Base-by-base conservation (phyloP, 2,329 filamentous ascomycete genomes). In the Biscogniauxia mediterranea region DNA sequence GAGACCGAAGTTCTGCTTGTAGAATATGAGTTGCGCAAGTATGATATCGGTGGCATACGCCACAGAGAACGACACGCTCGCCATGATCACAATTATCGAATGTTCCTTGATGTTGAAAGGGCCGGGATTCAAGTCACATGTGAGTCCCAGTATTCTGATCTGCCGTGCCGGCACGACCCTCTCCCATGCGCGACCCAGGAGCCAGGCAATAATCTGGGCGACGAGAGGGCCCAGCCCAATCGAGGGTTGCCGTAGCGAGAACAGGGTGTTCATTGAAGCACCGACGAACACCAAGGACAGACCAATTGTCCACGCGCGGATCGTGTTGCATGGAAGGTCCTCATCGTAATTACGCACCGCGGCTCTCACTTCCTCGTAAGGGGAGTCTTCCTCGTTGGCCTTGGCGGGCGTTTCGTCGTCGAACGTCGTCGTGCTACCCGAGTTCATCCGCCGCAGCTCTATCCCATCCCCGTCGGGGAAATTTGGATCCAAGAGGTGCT, bases 41-140 rank as follows among this genome's bases (percentile, higher is more conserved):
- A 93, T 83, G 28, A 91, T 88, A 66, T 92, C 89, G 0, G 89
- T 92, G 0, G 89, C 88, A 68, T 92, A 92, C 3, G 89, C 87
- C 5, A 83, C 86, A 55, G 78, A 87, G 65, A 91, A 90, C 5
- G 88, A 87, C 5, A 90, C 87, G 70, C 89, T 86, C 17, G 90
- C 88, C 85, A 89, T 89, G 66, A 89, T 84, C 19, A 87, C 84
- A 60, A 90, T 89, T 62, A 90, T 82, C 51, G 85, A 77, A 70
- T 90, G 88, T 70, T 90, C 88, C 73, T 90, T 90, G 71, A 88
- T 81, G 69, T 89, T 90, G 75, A 90, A 90, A 0, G 87, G 87
- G 0, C 86, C 86, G 0, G 87, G 86, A 59, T 89, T 90, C n/a
- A 89, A 74, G 21, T 79, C 81, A 80, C 83, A 87, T 20, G 69